phyloP scores from a whole-genome alignment of 2,329 filamentous ascomycete species.

The Raffaelea ambrosiae region DNA sequence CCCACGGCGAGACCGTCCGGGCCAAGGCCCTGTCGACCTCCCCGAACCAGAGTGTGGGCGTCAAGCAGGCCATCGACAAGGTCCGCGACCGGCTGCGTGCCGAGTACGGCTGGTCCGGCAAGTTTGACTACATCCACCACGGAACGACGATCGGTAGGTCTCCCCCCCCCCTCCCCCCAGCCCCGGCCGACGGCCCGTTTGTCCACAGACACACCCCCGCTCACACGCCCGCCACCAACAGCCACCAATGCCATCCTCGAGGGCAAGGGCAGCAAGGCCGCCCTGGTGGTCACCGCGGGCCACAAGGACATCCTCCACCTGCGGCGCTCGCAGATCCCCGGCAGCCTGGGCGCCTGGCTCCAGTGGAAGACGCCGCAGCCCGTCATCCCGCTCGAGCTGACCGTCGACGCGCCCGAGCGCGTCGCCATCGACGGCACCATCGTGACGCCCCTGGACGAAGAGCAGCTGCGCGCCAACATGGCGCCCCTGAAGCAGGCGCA shows the following conservation, averaged over 20 bases:
- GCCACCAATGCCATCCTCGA: conserved; percentile 40
- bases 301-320: conserved; percentile 39
- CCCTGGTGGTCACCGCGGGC: conserved; percentile 36
- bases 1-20: conserved; percentile 30
- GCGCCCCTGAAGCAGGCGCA: conserved; percentile 27
- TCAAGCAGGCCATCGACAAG: conserved; percentile 34
- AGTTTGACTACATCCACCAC: conserved; percentile 39
- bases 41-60: conserved; percentile 36
- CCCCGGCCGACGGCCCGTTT: no score
- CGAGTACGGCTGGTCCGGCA: conserved; percentile 30
- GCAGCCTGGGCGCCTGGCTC: conserved; percentile 40
- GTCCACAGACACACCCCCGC: no score
- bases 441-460: conserved; percentile 28
- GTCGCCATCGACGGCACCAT: conserved; percentile 32
- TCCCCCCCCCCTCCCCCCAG: no score
- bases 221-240: no score
- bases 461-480: conserved; percentile 26
- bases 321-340: conserved; percentile 40
- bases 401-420: conserved; percentile 34
- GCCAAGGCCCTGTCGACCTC: conserved; percentile 37
- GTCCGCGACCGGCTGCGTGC: conserved; percentile 28
- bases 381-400: conserved; percentile 37
- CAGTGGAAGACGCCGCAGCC: conserved; percentile 37
- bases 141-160: conserved; percentile 32
- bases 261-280: conserved; percentile 37